Evolutionary conservation across 768 basidiomycete genomes (phyloP).

Genomic region (Suillus sp.): DNA sequence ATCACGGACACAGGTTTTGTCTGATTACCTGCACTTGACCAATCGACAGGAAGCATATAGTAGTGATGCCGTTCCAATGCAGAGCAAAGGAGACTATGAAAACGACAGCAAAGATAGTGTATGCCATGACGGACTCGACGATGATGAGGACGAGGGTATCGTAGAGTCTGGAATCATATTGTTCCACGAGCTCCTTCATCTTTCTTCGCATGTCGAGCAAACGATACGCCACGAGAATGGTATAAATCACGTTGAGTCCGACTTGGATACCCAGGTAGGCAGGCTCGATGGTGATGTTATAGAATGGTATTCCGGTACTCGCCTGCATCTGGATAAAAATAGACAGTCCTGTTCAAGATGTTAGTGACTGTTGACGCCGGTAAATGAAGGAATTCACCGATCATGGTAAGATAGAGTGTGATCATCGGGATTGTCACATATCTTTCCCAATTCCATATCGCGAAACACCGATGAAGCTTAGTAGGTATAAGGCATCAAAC

Average conservation of each 20-base stretch:
- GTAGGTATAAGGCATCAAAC: not conserved
- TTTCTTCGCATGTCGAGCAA: slow-evolving; percentile 23
- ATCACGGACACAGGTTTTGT: not conserved
- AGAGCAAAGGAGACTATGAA: slow-evolving; percentile 30
- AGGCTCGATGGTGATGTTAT: slow-evolving; percentile 18
- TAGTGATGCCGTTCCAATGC: slow-evolving; percentile 19
- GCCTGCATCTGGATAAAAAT: not conserved
- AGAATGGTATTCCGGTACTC: not conserved
- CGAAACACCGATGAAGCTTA: not conserved
- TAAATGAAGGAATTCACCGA: not conserved
- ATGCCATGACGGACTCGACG: slow-evolving; percentile 15
- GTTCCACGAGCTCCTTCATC: slow-evolving; percentile 16
- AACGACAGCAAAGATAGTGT: slow-evolving; percentile 23
- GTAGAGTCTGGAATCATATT: slow-evolving; percentile 12
- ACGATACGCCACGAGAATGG: slow-evolving; percentile 28
- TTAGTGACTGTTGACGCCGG: not conserved
- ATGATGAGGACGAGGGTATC: not conserved
- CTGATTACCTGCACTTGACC: slow-evolving; percentile 26
- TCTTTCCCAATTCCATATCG: not conserved
- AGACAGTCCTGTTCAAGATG: not conserved
- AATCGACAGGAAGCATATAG: slow-evolving; percentile 29
- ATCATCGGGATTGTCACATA: not conserved
- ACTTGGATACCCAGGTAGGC: slow-evolving; percentile 19
- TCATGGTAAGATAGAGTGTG: not conserved
- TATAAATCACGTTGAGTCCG: slow-evolving; percentile 27